These are phyloP conservation scores for Candida pseudocylindracea DNA, from an alignment of 1,139 yeast species.

Conservation along the genomic window DNA sequence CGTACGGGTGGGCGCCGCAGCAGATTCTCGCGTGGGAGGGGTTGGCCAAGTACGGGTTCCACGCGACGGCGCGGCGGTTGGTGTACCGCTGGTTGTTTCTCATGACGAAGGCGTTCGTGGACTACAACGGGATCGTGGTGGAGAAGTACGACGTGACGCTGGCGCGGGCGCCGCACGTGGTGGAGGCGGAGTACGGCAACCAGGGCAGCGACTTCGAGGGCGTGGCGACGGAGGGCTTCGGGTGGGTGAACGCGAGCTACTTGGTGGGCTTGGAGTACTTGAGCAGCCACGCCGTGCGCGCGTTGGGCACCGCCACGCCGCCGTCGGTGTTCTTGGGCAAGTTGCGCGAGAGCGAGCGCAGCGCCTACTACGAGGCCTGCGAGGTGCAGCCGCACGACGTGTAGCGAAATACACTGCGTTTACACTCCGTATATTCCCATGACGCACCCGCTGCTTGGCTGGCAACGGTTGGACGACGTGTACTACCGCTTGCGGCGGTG, in stretches of 20 bases:
- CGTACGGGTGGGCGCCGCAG: slow-evolving; percentile 98
- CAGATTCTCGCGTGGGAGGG: slow-evolving; percentile 93
- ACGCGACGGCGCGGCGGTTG: slow-evolving; percentile 42
- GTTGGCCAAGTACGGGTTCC: slow-evolving; percentile 47
- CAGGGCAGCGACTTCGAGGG: slow-evolving; percentile 89
- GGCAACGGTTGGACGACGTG: too few species aligned
- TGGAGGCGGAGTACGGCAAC: slow-evolving; percentile 92
- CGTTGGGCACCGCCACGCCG: slow-evolving; percentile 65
- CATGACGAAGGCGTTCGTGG: slow-evolving; percentile 86
- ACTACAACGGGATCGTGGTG: slow-evolving; percentile 86
- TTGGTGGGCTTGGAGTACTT: slow-evolving; percentile 51
- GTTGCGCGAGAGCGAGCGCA: slow-evolving; percentile 6
- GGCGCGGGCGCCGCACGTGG: slow-evolving; percentile 72
- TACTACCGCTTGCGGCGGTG: too few species aligned
- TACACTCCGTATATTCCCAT: too few species aligned
- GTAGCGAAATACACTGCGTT: too few species aligned
- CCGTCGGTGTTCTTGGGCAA: slow-evolving; percentile 46
- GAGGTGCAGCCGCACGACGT: too few species aligned
- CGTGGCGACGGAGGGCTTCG: slow-evolving; percentile 90
- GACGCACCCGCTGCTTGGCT: too few species aligned
- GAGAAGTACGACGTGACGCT: slow-evolving; percentile 87
- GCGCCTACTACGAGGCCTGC: too few species aligned
- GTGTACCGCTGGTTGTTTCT: slow-evolving; percentile 75
- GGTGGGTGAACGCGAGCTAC: slow-evolving; percentile 90
- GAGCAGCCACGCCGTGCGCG: slow-evolving; percentile 48